Evolutionary conservation across 179 eudicot genomes (phyloP), one percentile per base, ranked within the genome.

Genomic region (Beta macrorhiza): DNA sequence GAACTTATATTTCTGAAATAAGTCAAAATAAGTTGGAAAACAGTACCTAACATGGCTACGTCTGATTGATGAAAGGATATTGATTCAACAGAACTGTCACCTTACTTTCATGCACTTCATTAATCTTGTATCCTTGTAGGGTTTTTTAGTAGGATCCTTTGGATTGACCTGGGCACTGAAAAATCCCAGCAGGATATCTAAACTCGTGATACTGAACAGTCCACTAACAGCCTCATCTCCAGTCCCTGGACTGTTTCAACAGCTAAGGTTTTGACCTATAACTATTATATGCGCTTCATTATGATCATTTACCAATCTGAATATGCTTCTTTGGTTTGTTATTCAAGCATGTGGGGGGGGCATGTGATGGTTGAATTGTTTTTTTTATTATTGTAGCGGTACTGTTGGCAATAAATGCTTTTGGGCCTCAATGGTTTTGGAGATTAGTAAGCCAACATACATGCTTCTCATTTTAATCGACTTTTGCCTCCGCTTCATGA

Each of bases 81-180:
- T 67, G 19, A 20, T 58, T 73, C 29, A 25, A 25, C 19, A n/a
- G 72, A 74, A 57, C 22, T 74, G 56, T 76, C 45, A 44, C 57
- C 63, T 57, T 49, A 57, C 16, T 65, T 72, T 59, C 68, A 61
- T 20, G 49, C 72, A 37, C 25, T 25, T 29, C 17, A 44, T 61
- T 37, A 61, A 65, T 57, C 29, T 32, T 65, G 63, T 80, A 22
- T 81, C 76, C 8, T 44, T 89, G 91, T 76, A 97, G 99, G 99
- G 99, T 69, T 97, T 89, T 87, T 88, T 97, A 74, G 98, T 94
- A 58, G 99, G 98, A 82, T 94, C 99, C 29, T 97, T 91, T 84
- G 99, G 99, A 83, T 87, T 97, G 87, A 97, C 99, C 3, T 97
- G 99, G 99, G 98, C 97, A 69, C 82, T 97, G 86, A 91, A 97